Percentiles rank a stretch among this genome's conserved stretches.
phyloP scores from a whole-genome alignment of 345 rosid species.

The Pistacia integerrima region DNA sequence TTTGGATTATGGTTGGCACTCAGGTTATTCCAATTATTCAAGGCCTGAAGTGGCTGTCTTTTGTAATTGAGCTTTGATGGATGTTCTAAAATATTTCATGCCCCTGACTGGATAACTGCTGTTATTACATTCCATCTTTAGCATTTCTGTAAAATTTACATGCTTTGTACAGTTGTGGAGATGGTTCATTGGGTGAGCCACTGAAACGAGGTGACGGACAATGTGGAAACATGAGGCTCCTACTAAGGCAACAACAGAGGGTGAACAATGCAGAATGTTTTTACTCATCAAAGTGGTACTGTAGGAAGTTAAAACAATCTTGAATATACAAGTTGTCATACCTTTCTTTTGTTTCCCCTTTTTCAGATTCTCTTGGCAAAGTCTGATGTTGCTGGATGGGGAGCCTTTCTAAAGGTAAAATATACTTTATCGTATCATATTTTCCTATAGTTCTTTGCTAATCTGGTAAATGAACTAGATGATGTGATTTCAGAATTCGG shows the following conservation, averaged over 20 bases:
- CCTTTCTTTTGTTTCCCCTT: conserved; percentile 6
- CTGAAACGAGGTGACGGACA: conserved; percentile 68
- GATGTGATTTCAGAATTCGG: conserved; percentile 71
- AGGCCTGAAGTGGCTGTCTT: conserved; percentile 1
- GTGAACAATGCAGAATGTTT: conserved; percentile 38
- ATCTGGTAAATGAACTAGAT: conserved; percentile 18
- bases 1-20: not conserved
- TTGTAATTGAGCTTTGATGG: not conserved
- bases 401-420: conserved; percentile 92
- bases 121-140: conserved; percentile 5
- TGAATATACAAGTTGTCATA: conserved; percentile 5
- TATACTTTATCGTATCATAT: not conserved
- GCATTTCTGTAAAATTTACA: conserved; percentile 11
- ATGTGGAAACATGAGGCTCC: conserved; percentile 89
- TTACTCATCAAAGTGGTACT: conserved; percentile 3
- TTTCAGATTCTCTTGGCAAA: conserved; percentile 84
- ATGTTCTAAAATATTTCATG: not conserved
- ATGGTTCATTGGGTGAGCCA: conserved; percentile 68
- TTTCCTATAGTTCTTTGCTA: not conserved
- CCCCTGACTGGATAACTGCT: conserved; percentile 9
- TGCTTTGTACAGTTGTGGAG: conserved; percentile 67
- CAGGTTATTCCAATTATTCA: not conserved
- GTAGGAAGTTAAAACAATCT: not conserved
- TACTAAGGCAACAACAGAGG: conserved; percentile 75
- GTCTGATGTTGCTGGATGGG: conserved; percentile 99